Evolutionary conservation across 768 basidiomycete species (phyloP), one percentile per base, ranked within the genome.

Genomic region (Suillus clintonianus): DNA sequence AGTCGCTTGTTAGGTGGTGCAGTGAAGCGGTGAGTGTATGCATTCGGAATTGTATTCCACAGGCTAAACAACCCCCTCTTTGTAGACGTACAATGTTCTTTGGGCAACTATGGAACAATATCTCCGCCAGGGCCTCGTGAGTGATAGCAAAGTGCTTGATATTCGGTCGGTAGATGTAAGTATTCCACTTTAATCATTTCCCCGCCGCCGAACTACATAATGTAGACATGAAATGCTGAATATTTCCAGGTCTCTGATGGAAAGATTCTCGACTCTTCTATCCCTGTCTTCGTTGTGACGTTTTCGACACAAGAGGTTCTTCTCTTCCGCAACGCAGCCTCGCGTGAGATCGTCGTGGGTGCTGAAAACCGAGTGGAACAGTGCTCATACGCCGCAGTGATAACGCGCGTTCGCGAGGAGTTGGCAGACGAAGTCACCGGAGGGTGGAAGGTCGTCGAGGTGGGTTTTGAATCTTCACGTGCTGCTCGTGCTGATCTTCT

Each of bases 51-150:
- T 27, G 4, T 54, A 32, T 59, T 24, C 48, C 22, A 7, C 43
- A 54, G 24, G 22, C 2, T 15, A 30, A 5, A 55, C 65, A 19
- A 69, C 48, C 22, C 3, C 4, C 34, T 36, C 5, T n/a, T 41
- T 41, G 37, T 58, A 97, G 95, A 96, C 96, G 7, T 98, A 95
- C 74, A 97, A 97, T 68, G 94, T 99, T n/a, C 83, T 98, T 5
- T 97, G 96, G 92, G 97, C 97, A 8, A 97, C 95, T 8, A 93
- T 99, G 87, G 95, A 96, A 68, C 90, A 92, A 69, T 98, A 95
- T 74, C 85, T 96, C 56, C 84, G 86, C 42, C 95, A 97, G 71
- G 95, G 97, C 2, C 84, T 99, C 30, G 81, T 97, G 67, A 94
- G 92, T 67, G 94, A 96, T 72, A 95, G 92, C 76, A 94, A 94